Conservation (phyloP, 805 yeast genomes). For the Kodamaea fukazawae region DNA sequence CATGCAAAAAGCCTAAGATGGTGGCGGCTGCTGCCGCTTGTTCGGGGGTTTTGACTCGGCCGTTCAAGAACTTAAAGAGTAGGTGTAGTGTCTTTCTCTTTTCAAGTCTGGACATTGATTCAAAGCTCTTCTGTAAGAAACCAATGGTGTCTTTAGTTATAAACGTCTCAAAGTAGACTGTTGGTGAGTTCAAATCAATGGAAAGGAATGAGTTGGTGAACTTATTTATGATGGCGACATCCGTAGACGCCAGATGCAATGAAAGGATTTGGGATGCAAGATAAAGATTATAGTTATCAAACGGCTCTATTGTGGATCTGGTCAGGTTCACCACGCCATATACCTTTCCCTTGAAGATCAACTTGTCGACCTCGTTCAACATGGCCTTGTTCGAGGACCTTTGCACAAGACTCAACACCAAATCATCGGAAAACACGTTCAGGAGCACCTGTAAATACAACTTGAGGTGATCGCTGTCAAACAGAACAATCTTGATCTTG, state of each 20-base stretch:
- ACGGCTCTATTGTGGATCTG: constrained; percentile 10
- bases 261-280: constrained; percentile 19
- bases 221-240: constrained; percentile 10
- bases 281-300: constrained; percentile 20
- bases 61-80: constrained; percentile 15
- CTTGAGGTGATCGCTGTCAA: constrained; percentile 7
- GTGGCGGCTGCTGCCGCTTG: constrained; percentile 18
- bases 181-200: constrained; percentile 16
- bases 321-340: constrained; percentile 27
- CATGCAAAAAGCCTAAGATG: constrained; percentile 15
- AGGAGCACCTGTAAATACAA: constrained; percentile 14
- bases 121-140: constrained; percentile 13
- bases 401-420: constrained; percentile 13
- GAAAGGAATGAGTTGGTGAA: constrained; percentile 23
- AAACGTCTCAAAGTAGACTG: constrained; percentile 14
- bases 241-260: constrained; percentile 10
- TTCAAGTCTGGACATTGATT: constrained; percentile 26
- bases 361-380: constrained; percentile 33
- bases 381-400: constrained; percentile 10
- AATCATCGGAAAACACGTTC: constrained; percentile 15
- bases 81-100: constrained; percentile 19
- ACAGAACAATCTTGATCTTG: constrained; percentile 11
- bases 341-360: constrained; percentile 34
- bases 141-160: constrained; percentile 16
- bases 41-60: constrained; percentile 6